Conservation (phyloP, 495 filamentous ascomycete species). For the Penicillium fimorum region DNA sequence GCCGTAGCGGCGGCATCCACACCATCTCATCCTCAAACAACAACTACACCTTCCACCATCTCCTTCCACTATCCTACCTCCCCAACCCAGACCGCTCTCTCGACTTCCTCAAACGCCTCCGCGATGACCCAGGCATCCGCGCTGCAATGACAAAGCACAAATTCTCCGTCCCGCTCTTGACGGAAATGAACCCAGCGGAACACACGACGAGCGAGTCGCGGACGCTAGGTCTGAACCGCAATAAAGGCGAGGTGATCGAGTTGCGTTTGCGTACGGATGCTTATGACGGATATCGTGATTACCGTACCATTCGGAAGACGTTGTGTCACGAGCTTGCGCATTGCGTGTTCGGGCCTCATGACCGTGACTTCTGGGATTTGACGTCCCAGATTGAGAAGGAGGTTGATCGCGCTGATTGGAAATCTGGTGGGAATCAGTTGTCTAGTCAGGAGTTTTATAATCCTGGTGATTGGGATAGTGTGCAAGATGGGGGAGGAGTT, state of each 20-base stretch:
- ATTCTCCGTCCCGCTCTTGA: conserved; percentile 83
- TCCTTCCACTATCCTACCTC: conserved; percentile 76
- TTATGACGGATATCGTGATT: conserved; percentile 91
- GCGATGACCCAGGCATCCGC: conserved; percentile 81
- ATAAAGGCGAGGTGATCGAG: conserved; percentile 88
- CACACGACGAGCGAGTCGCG: conserved; percentile 79
- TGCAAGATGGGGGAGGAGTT: conserved; percentile 52
- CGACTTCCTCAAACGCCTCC: conserved; percentile 73
- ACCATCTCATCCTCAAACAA: conserved; percentile 45
- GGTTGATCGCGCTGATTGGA: conserved; percentile 78
- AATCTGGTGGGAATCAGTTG: conserved; percentile 59
- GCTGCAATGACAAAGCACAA: conserved; percentile 77
- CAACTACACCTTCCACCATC: conserved; percentile 76
- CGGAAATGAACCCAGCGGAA: conserved; percentile 88
- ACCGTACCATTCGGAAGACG: conserved; percentile 84
- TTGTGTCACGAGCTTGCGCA: conserved; percentile 95
- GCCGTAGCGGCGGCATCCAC: conserved; percentile 40
- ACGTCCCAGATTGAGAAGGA: conserved; percentile 82
- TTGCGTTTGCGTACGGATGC: conserved; percentile 85
- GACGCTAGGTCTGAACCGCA: conserved; percentile 85
- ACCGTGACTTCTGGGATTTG: conserved; percentile 84
- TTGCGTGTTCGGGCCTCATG: conserved; percentile 81
- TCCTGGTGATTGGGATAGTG: conserved; percentile 53
- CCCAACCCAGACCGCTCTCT: conserved; percentile 66
- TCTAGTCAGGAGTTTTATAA: conserved; percentile 70